Percentiles rank a stretch among this genome's conserved stretches.
Conservation (phyloP, 768 basidiomycete genomes). For the Dioszegia aurantiaca region DNA sequence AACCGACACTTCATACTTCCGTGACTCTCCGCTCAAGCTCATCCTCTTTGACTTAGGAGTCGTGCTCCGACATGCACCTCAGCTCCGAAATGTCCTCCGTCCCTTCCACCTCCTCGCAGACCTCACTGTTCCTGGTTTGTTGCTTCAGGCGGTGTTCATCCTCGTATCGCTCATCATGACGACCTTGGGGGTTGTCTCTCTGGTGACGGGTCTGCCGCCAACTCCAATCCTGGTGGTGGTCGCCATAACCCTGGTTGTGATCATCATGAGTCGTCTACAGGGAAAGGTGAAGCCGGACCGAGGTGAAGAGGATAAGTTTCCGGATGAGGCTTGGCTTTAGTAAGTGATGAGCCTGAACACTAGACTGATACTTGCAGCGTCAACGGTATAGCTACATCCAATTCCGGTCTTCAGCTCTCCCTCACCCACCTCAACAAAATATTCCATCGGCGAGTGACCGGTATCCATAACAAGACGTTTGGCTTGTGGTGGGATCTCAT, state of each 20-base stretch:
- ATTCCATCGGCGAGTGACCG: constrained; percentile 35
- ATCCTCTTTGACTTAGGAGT: constrained; percentile 9
- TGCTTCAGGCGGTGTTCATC: neutral
- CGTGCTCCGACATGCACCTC: constrained; percentile 8
- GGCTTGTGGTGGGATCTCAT: constrained; percentile 45
- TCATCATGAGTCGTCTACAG: constrained; percentile 11
- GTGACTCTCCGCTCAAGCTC: constrained; percentile 6
- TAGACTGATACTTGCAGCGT: constrained; percentile 20
- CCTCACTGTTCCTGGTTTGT: neutral
- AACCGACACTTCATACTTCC: neutral
- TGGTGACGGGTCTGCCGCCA: neutral
- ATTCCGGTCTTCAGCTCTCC: constrained; percentile 30
- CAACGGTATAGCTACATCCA: constrained; percentile 35
- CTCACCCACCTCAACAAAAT: constrained; percentile 21
- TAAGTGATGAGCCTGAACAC: constrained; percentile 20
- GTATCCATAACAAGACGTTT: constrained; percentile 36
- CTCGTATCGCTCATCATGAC: constrained; percentile 8
- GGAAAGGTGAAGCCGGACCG: constrained; percentile 3
- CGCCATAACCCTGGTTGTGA: neutral
- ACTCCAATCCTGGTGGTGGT: neutral
- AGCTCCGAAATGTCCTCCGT: constrained; percentile 12
- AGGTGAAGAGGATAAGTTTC: constrained; percentile 11
- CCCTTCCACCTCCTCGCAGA: constrained; percentile 2
- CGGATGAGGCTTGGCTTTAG: constrained; percentile 33
- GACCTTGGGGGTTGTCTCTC: neutral